These are phyloP conservation scores for Sporothrix variecibatus DNA, from an alignment of 2,329 filamentous ascomycete genomes.

Conservation along the genomic window DNA sequence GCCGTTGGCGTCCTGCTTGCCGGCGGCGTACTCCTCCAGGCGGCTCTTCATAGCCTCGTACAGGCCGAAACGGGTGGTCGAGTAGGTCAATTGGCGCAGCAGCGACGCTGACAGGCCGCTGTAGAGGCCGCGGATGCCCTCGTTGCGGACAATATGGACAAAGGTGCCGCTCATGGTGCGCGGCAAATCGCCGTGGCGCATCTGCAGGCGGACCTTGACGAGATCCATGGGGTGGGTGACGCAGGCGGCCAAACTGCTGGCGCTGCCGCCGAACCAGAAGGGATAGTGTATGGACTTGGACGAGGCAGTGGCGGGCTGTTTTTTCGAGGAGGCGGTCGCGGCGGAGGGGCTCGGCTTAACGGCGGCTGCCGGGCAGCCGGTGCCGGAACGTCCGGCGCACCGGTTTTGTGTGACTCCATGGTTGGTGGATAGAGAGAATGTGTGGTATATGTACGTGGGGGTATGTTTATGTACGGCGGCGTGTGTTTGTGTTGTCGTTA, in stretches of 20 bases:
- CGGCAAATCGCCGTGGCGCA: slow-evolving; percentile 72
- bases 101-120: slow-evolving; percentile 89
- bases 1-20: slow-evolving; percentile 17
- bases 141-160: slow-evolving; percentile 72
- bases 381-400: slow-evolving; percentile 26
- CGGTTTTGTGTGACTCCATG: slow-evolving; percentile 30
- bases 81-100: slow-evolving; percentile 92
- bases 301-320: slow-evolving; percentile 19
- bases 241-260: slow-evolving; percentile 85
- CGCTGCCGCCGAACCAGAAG: slow-evolving; percentile 96
- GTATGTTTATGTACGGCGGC: not conserved
- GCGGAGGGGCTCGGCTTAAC: slow-evolving; percentile 29
- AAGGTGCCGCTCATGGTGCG: slow-evolving; percentile 86
- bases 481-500: not conserved
- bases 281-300: slow-evolving; percentile 59
- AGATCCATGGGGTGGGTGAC: slow-evolving; percentile 94
- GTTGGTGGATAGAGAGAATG: no score
- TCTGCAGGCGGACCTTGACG: slow-evolving; percentile 79
- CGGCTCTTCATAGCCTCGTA: slow-evolving; percentile 89
- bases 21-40: slow-evolving; percentile 47
- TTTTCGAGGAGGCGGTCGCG: slow-evolving; percentile 27
- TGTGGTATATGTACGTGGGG: not conserved
- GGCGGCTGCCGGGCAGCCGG: slow-evolving; percentile 24
- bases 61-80: slow-evolving; percentile 91
- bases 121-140: slow-evolving; percentile 82